Percentiles rank a stretch among this genome's conserved stretches.
Evolutionary conservation across 305 asterid genomes (phyloP).

Genomic region (Euphrasia arctica): DNA sequence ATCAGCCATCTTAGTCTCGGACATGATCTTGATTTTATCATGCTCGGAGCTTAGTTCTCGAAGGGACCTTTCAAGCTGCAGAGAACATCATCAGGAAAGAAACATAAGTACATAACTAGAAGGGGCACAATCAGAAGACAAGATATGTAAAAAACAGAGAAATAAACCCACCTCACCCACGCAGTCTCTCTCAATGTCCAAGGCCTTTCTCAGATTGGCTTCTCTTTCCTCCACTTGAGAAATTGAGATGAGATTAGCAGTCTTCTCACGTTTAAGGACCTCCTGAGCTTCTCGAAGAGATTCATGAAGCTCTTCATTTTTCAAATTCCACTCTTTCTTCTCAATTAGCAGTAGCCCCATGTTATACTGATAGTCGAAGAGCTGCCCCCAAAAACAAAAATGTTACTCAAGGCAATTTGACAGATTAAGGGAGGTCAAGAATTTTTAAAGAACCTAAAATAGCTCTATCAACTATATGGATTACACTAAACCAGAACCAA

Average conservation of each 20-base stretch:
- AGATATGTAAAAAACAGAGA: not conserved
- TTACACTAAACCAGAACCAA: not conserved
- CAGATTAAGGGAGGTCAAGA: not conserved
- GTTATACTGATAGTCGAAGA: constrained; percentile 72
- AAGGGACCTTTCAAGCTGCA: constrained; percentile 77
- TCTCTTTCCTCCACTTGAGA: constrained; percentile 80
- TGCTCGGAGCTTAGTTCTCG: constrained; percentile 47
- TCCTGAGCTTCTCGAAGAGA: constrained; percentile 62
- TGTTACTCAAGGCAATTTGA: not conserved
- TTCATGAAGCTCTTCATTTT: constrained; percentile 57
- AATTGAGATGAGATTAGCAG: constrained; percentile 61
- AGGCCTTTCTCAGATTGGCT: constrained; percentile 60
- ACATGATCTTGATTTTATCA: constrained; percentile 48
- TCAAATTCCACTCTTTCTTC: constrained; percentile 80
- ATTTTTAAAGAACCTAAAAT: not conserved
- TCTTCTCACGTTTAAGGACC: constrained; percentile 73
- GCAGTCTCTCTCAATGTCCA: constrained; percentile 60
- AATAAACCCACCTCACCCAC: constrained; percentile 55
- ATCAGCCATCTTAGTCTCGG: constrained; percentile 62
- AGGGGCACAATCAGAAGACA: not conserved
- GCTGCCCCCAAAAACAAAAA: constrained; percentile 38
- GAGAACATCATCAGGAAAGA: constrained; percentile 21
- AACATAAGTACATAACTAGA: not conserved
- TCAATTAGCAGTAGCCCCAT: constrained; percentile 90
- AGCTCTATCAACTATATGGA: not conserved